A percentile compares a stretch with the other conserved stretches of the same genome.
Conservation (phyloP, 495 filamentous ascomycete genomes). For the Aspergillus cavernicola region DNA sequence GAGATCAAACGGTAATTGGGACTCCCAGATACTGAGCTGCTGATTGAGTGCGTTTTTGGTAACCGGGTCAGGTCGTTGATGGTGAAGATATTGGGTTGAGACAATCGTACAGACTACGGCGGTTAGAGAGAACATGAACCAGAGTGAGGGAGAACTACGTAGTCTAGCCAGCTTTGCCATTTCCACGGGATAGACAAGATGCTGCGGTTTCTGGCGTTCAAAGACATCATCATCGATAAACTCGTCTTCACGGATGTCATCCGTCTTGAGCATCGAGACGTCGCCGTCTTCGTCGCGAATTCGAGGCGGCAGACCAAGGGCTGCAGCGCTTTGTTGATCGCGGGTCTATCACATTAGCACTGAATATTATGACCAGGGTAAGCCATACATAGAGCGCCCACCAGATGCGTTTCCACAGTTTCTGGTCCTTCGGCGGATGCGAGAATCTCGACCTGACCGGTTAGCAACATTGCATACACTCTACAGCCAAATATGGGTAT, state of each 20-base stretch:
- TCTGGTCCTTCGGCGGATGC: conserved; percentile 26
- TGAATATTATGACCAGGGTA: neutral
- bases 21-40: conserved; percentile 35
- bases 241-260: conserved; percentile 35
- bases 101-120: conserved; percentile 39
- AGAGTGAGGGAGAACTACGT: too few species aligned
- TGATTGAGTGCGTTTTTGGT: conserved; percentile 28
- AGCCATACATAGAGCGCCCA: conserved; percentile 45
- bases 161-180: conserved; percentile 39
- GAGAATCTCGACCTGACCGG: conserved; percentile 39
- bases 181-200: conserved; percentile 39
- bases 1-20: conserved; percentile 31
- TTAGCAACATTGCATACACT: too few species aligned
- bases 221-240: conserved; percentile 25
- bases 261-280: conserved; percentile 33
- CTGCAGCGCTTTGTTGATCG: conserved; percentile 41
- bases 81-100: conserved; percentile 39
- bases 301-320: conserved; percentile 34
- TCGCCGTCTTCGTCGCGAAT: conserved; percentile 49
- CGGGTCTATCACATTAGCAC: conserved; percentile 25
- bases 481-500: too few species aligned
- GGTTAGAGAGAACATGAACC: neutral
- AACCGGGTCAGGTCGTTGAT: conserved; percentile 24
- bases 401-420: conserved; percentile 45
- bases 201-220: conserved; percentile 24